Evolutionary conservation across 345 rosid genomes (phyloP).

Genomic region (Laguncularia racemosa): DNA sequence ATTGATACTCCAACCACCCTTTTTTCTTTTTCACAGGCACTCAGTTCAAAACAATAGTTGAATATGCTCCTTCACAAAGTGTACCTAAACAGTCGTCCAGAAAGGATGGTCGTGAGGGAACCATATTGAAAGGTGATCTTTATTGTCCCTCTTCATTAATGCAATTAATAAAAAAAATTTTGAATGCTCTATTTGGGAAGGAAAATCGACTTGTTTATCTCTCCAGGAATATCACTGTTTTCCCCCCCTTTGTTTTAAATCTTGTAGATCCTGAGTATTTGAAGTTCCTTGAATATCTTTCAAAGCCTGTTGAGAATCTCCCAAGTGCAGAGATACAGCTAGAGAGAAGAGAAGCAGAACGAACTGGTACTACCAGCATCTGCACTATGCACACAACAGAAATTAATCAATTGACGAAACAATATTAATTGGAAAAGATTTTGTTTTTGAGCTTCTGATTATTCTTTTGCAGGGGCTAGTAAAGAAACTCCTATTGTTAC

Average conservation of each 20-base stretch:
- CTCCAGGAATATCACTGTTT: neutral
- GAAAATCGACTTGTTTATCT: neutral
- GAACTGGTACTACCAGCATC: constrained; percentile 37
- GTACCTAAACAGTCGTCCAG: constrained; percentile 50
- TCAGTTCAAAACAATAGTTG: constrained; percentile 57
- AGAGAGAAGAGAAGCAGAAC: constrained; percentile 66
- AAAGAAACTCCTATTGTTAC: constrained; percentile 42
- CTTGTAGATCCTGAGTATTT: constrained; percentile 62
- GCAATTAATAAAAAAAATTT: too few relatives aligned
- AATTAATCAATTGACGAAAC: neutral
- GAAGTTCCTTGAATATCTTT: constrained; percentile 66
- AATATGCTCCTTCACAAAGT: constrained; percentile 68
- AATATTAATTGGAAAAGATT: neutral
- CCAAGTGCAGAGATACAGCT: constrained; percentile 72
- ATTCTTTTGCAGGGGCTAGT: constrained; percentile 25
- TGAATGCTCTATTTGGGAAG: neutral
- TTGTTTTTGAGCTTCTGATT: constrained; percentile 1
- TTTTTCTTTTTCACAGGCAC: constrained; percentile 29
- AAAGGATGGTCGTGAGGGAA: constrained; percentile 69
- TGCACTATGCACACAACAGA: too few relatives aligned
- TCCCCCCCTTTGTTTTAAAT: constrained; percentile 16
- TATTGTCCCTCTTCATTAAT: too few relatives aligned
- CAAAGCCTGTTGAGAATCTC: constrained; percentile 71
- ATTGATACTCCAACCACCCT: neutral
- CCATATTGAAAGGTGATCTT: constrained; percentile 40